Evolutionary conservation across 768 basidiomycete genomes (phyloP).

Genomic region (Russula sp.): DNA sequence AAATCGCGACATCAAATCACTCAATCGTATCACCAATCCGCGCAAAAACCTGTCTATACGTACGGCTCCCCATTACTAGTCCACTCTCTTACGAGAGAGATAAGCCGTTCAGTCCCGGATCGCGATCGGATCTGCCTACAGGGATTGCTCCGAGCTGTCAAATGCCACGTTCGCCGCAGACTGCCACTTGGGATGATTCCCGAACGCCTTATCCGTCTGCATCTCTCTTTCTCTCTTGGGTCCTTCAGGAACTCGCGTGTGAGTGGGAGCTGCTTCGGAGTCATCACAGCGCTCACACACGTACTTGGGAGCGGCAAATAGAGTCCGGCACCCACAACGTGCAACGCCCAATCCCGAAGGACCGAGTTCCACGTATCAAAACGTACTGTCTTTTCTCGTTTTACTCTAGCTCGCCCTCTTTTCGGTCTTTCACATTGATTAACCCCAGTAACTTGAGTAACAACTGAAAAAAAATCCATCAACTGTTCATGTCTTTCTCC

Average conservation of each 20-base stretch:
- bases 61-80: too few relatives aligned
- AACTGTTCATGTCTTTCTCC: not conserved
- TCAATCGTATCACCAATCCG: not conserved
- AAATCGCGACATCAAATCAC: constrained; percentile 16
- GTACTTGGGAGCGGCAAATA: not conserved
- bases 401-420: not conserved
- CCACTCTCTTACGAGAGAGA: not conserved
- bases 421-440: not conserved
- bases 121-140: constrained; percentile 5
- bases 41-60: not conserved
- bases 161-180: not conserved
- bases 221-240: not conserved
- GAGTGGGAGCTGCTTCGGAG: not conserved
- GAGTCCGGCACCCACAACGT: not conserved
- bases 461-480: too few relatives aligned
- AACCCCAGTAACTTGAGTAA: not conserved
- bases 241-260: not conserved
- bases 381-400: not conserved
- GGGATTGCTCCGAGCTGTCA: not conserved
- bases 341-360: not conserved
- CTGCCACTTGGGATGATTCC: not conserved
- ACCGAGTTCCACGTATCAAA: constrained; percentile 5
- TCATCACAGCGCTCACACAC: not conserved
- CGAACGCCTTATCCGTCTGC: constrained; percentile 4
- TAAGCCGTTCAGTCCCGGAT: constrained; percentile 11